phyloP scores from a whole-genome alignment of 23 red algal genomes.

The Cyanidioschyzon merolae region DNA sequence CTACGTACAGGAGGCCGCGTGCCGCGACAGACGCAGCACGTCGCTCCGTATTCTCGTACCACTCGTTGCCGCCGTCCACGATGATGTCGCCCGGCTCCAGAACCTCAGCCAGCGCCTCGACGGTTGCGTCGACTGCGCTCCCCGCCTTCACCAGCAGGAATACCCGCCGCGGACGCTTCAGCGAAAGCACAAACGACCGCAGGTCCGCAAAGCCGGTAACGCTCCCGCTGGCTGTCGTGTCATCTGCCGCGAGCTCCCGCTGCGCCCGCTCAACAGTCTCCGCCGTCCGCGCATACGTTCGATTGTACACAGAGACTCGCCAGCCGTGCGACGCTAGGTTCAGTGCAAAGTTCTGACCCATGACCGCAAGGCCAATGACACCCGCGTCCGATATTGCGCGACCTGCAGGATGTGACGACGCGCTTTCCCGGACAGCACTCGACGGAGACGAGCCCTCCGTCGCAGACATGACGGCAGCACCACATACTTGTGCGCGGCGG shows the following conservation, averaged over 20 bases:
- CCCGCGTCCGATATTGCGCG: constrained; percentile 29
- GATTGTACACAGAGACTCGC: constrained; percentile 58
- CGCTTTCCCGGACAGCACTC: no score
- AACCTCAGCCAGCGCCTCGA: constrained; percentile 24
- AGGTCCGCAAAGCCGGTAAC: not conserved
- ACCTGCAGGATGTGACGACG: no score
- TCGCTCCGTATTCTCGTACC: constrained; percentile 47
- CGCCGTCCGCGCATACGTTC: constrained; percentile 40
- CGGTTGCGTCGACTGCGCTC: constrained; percentile 42
- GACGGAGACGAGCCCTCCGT: no score
- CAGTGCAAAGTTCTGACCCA: constrained; percentile 80
- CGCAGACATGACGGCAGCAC: no score
- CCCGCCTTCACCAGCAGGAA: constrained; percentile 76
- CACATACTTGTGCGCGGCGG: no score
- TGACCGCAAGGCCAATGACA: constrained; percentile 70
- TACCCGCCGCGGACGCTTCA: constrained; percentile 50
- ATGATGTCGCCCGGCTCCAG: constrained; percentile 56
- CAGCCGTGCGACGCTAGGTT: constrained; percentile 60
- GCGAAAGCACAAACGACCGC: constrained; percentile 27
- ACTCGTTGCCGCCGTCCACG: constrained; percentile 66
- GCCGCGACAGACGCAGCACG: constrained; percentile 33
- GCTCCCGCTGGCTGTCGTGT: not conserved
- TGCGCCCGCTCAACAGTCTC: constrained; percentile 39
- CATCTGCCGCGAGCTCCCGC: constrained; percentile 23
- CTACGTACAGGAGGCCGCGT: constrained; percentile 42